Percentiles rank a stretch among this genome's conserved stretches.
Conservation (phyloP, 345 rosid species). For the Euclidium syriacum region DNA sequence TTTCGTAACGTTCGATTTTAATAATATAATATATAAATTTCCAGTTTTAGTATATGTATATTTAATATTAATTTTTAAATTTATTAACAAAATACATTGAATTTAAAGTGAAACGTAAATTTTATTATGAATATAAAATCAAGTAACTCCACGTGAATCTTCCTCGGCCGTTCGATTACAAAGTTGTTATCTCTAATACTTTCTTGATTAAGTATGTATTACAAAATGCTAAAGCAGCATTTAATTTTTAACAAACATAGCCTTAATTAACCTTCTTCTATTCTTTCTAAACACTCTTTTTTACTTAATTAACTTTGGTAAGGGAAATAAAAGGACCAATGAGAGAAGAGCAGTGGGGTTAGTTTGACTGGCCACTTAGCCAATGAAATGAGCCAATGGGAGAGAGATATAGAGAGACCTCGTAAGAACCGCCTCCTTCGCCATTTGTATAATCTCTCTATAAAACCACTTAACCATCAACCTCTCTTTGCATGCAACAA, state of each 20-base stretch:
- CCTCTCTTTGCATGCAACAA: slow-evolving; percentile 28
- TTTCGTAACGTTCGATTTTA: too few species aligned
- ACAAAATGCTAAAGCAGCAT: not conserved
- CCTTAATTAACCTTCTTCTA: not conserved
- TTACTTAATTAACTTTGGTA: not conserved
- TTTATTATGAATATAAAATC: not conserved
- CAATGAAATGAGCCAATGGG: slow-evolving; percentile 23
- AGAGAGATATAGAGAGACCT: slow-evolving; percentile 14
- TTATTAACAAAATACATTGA: not conserved
- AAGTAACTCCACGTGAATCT: too few species aligned
- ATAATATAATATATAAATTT: not conserved
- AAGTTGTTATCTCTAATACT: not conserved
- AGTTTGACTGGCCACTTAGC: slow-evolving; percentile 24
- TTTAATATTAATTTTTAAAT: not conserved
- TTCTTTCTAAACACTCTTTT: not conserved
- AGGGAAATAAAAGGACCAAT: slow-evolving; percentile 16
- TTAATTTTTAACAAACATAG: not conserved
- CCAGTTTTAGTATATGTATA: not conserved
- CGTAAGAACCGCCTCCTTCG: slow-evolving; percentile 36
- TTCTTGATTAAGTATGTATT: not conserved
- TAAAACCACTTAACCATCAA: slow-evolving; percentile 22
- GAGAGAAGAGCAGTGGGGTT: slow-evolving; percentile 21
- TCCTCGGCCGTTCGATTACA: too few species aligned
- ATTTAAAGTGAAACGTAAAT: not conserved
- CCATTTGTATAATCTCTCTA: slow-evolving; percentile 29